These are phyloP conservation scores for Tylopilus sp. DNA, from an alignment of 1,284 basidiomycete species.

Conservation along the genomic window DNA sequence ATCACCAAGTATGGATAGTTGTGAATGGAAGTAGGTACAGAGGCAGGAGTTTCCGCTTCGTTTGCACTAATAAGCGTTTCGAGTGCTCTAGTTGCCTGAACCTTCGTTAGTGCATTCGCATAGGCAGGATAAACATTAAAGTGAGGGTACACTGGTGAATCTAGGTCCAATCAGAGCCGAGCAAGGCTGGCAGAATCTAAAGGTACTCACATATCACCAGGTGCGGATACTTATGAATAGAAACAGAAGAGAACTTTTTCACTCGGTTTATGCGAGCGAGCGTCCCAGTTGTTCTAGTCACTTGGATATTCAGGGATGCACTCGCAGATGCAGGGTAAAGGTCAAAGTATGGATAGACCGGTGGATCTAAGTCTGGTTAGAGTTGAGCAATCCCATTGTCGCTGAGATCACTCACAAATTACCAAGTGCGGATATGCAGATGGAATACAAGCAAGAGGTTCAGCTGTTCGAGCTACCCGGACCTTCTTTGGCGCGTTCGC, in stretches of 20 bases:
- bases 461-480: neutral
- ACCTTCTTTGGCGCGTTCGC: slow-evolving; percentile 2
- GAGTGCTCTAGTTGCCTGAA: neutral
- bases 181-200: neutral
- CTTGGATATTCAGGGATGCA: neutral
- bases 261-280: neutral
- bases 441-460: neutral
- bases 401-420: slow-evolving; percentile 44
- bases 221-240: slow-evolving; percentile 43
- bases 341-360: slow-evolving; percentile 58
- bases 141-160: slow-evolving; percentile 56
- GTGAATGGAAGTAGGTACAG: slow-evolving; percentile 1
- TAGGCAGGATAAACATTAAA: slow-evolving; percentile 57
- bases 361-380: slow-evolving; percentile 44
- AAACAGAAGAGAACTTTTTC: neutral
- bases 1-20: slow-evolving; percentile 49
- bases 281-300: neutral
- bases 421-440: slow-evolving; percentile 45
- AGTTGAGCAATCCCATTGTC: slow-evolving; percentile 17
- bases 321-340: slow-evolving; percentile 50
- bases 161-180: slow-evolving; percentile 38
- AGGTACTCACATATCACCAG: slow-evolving; percentile 48
- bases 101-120: slow-evolving; percentile 5
- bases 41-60: neutral
- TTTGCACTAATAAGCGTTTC: slow-evolving; percentile 2